Evolutionary conservation across 2,329 filamentous ascomycete species (phyloP).

Genomic region (Coleophoma cylindrospora): DNA sequence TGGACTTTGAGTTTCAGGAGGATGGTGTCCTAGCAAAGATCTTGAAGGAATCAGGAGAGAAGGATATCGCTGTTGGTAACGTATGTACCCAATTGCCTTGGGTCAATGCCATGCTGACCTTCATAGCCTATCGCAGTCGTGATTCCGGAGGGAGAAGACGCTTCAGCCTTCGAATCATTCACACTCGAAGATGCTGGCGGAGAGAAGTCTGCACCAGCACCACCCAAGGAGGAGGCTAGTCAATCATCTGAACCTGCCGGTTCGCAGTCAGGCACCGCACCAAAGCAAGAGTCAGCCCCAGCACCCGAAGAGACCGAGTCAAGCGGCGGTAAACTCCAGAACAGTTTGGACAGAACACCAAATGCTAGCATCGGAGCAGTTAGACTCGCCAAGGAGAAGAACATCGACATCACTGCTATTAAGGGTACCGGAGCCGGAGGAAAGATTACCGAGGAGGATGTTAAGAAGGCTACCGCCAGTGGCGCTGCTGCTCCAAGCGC

Average conservation of each 20-base stretch:
- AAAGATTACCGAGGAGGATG: slow-evolving; percentile 85
- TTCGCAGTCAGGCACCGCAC: slow-evolving; percentile 53
- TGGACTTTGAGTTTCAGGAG: slow-evolving; percentile 99
- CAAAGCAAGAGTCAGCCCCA: slow-evolving; percentile 60
- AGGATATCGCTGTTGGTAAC: slow-evolving; percentile 90
- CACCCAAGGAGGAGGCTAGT: slow-evolving; percentile 60
- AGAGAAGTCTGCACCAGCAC: slow-evolving; percentile 59
- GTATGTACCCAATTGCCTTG: slow-evolving; percentile 53
- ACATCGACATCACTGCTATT: slow-evolving; percentile 68
- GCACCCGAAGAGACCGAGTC: slow-evolving; percentile 66
- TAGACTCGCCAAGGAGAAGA: slow-evolving; percentile 79
- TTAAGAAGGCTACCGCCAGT: slow-evolving; percentile 75
- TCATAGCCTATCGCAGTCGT: slow-evolving; percentile 88
- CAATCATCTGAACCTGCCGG: slow-evolving; percentile 56
- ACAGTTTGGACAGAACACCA: slow-evolving; percentile 77
- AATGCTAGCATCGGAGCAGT: slow-evolving; percentile 69
- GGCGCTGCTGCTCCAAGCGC: slow-evolving; percentile 38
- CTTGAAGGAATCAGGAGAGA: slow-evolving; percentile 85
- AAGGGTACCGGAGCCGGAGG: slow-evolving; percentile 86
- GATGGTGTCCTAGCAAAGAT: slow-evolving; percentile 95
- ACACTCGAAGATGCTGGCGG: slow-evolving; percentile 86
- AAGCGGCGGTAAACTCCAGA: slow-evolving; percentile 73
- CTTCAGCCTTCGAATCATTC: slow-evolving; percentile 85
- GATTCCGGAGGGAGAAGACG: slow-evolving; percentile 85
- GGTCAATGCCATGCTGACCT: slow-evolving; percentile 21